Evolutionary conservation across 164 flowering plant genomes (phyloP).

Genomic region (Vitis riparia): DNA sequence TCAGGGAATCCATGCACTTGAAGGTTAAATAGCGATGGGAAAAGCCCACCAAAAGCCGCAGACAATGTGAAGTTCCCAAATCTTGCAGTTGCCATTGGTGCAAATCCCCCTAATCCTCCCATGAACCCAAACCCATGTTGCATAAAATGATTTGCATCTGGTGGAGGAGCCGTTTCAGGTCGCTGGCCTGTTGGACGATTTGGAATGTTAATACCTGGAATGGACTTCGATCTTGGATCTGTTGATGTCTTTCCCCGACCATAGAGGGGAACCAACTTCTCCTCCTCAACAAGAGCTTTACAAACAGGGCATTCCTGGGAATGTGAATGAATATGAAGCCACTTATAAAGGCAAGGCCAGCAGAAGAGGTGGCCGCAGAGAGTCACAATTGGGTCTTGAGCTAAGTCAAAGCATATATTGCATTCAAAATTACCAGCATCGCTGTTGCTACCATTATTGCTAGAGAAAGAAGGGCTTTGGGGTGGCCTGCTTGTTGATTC

Average conservation of each 20-base stretch:
- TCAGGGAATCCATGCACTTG: constrained; percentile 49
- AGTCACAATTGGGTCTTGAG: constrained; percentile 68
- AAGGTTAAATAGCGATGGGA: constrained; percentile 54
- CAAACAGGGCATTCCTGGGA: constrained; percentile 68
- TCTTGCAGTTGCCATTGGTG: constrained; percentile 46
- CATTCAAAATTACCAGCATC: constrained; percentile 63
- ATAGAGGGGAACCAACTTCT: constrained; percentile 62
- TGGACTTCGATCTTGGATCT: constrained; percentile 59
- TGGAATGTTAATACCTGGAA: constrained; percentile 56
- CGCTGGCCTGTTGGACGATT: constrained; percentile 66
- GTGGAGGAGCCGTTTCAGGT: constrained; percentile 56
- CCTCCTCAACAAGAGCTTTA: constrained; percentile 59
- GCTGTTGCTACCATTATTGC: constrained; percentile 18
- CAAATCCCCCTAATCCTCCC: constrained; percentile 47
- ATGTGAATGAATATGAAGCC: constrained; percentile 58
- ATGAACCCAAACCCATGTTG: constrained; percentile 39
- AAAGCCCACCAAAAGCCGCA: constrained; percentile 60
- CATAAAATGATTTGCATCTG: constrained; percentile 35
- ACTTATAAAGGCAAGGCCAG: constrained; percentile 71
- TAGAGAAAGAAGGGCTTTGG: constrained; percentile 35
- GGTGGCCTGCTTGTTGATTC: constrained; percentile 43
- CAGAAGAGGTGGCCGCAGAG: constrained; percentile 71
- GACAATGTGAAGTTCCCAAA: constrained; percentile 55
- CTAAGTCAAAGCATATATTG: constrained; percentile 70
- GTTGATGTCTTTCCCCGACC: constrained; percentile 57